phyloP scores from a whole-genome alignment of 306 rosid genomes.

The Dicorynia guianensis region DNA sequence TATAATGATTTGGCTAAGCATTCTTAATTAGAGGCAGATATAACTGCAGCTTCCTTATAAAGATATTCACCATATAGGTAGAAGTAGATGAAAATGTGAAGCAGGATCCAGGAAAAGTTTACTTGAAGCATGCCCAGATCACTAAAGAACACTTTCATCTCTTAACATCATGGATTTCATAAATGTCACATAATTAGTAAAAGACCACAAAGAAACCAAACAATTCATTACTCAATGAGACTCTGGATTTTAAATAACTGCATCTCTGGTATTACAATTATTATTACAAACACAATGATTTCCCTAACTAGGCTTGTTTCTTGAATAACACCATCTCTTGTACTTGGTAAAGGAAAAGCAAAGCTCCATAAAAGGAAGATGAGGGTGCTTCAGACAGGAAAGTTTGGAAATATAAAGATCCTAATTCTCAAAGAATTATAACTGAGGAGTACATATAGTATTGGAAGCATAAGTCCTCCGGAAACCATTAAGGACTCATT shows the following conservation, averaged over 20 bases:
- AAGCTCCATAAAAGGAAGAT: background rate
- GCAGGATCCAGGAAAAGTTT: background rate
- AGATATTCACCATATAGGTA: conserved; percentile 1
- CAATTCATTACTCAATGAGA: conserved; percentile 14
- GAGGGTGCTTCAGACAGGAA: background rate
- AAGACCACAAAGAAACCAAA: background rate
- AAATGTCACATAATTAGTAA: conserved; percentile 19
- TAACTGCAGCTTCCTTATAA: background rate
- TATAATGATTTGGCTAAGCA: background rate
- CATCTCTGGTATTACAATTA: background rate
- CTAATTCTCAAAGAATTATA: background rate
- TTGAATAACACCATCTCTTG: background rate
- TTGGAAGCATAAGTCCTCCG: conserved; percentile 14
- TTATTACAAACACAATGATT: background rate
- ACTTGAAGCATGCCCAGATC: too few relatives aligned
- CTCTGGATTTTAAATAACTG: conserved; percentile 12
- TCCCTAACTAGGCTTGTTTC: background rate
- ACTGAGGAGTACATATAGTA: background rate
- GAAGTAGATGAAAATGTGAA: background rate
- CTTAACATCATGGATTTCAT: conserved; percentile 17
- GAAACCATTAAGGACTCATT: background rate
- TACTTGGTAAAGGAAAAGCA: background rate
- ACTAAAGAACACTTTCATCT: too few relatives aligned
- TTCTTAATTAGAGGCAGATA: conserved; percentile 19
- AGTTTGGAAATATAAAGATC: conserved; percentile 12